Evolutionary conservation across 2,329 filamentous ascomycete species (phyloP), one percentile per base, ranked within the genome.

Genomic region (Leptoxyphium fumago): DNA sequence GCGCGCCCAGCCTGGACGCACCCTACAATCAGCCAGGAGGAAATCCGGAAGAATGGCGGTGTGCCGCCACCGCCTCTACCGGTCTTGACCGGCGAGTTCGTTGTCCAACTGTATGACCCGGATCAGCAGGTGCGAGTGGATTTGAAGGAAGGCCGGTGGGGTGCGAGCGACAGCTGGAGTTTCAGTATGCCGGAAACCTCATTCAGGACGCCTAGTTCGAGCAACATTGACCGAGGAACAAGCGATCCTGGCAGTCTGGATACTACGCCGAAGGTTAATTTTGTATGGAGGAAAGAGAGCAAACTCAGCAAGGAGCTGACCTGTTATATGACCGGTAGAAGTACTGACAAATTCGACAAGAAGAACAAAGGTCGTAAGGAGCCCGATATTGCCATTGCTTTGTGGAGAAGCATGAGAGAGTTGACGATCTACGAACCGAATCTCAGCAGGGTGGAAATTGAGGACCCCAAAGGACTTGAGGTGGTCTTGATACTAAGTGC

Each of bases 391-490:
- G 88, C 87, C 0, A 73, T 96, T n/a, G 87, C 86, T 2, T 74
- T 96, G 54, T 94, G 88, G 69, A 79, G 82, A 51, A 73, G 75
- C 14, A 70, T 80, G 21, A 80, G 77, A 52, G 84, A 88, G 53
- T 64, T 96, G 46, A 94, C 88, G 2, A 73, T 98, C 38, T 95
- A 96, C 67, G 84, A 98, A 63, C 84, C 89, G 5, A 96, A 96
- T 59, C 71, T 96, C 57, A 80, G 82, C 48, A 74, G 91, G 6
- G 82, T 96, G 10, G 88, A 96, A 38, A 78, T 96, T 48, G 87
- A 98, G 61, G 91, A 98, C 63, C 78, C 82, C 45, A 96, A 95
- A 62, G 91, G 91, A 0, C 68, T 96, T 3, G 91, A 98, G 60
- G 75, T 96, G 1, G 80, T 88, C 1, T 64, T 96, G 17, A 57